These are phyloP conservation scores for Lecanicillium sp. DNA, from an alignment of 2,329 filamentous ascomycete genomes.

Conservation along the genomic window DNA sequence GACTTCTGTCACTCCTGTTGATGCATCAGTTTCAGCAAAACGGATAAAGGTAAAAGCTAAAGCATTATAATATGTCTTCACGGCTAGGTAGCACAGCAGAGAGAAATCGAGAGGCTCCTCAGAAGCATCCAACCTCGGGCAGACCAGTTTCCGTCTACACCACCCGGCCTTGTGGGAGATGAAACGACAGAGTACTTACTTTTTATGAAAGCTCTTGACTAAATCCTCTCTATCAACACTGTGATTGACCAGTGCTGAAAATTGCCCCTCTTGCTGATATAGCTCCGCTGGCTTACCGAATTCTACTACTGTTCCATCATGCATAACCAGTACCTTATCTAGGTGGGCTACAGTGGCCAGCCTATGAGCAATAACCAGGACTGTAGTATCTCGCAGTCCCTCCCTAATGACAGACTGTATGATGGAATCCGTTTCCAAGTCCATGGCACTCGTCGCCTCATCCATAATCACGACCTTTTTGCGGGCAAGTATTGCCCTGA, in stretches of 20 bases:
- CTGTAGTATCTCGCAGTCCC: slow-evolving; percentile 53
- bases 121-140: too few species aligned
- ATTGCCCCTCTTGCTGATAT: slow-evolving; percentile 30
- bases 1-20: too few species aligned
- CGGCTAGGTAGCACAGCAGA: too few species aligned
- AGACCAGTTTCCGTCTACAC: too few species aligned
- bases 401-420: slow-evolving; percentile 47
- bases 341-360: slow-evolving; percentile 62
- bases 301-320: slow-evolving; percentile 53
- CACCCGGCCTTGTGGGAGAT: too few species aligned
- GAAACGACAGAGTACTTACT: too few species aligned
- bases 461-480: slow-evolving; percentile 65
- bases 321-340: slow-evolving; percentile 57
- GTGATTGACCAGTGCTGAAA: background rate
- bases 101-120: too few species aligned
- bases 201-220: too few species aligned
- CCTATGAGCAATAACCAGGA: slow-evolving; percentile 61
- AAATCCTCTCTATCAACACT: slow-evolving; percentile 1
- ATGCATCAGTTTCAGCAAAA: too few species aligned
- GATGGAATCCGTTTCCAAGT: slow-evolving; percentile 59
- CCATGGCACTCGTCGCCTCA: slow-evolving; percentile 63
- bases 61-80: too few species aligned
- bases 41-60: too few species aligned
- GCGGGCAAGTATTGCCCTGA: slow-evolving; percentile 48
- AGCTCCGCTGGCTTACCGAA: slow-evolving; percentile 50